phyloP scores from a whole-genome alignment of 148 eudicot genomes.

The Rhododendron henanense region DNA sequence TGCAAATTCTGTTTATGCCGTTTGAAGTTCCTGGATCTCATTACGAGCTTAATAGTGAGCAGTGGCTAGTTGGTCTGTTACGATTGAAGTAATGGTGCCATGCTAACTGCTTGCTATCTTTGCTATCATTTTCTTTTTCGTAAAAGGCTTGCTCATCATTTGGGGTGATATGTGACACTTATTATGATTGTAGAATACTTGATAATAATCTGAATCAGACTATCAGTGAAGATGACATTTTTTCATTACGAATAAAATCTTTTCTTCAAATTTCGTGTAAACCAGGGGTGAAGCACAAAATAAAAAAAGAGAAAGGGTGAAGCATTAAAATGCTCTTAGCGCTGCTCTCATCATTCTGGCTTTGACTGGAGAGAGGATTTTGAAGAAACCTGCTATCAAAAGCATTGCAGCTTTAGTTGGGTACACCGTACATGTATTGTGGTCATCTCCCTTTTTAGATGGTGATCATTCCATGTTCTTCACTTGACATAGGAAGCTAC shows the following conservation, averaged over 20 bases:
- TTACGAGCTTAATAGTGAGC: not conserved
- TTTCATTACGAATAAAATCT: not conserved
- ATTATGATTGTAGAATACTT: not conserved
- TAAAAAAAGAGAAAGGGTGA: not conserved
- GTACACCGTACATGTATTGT: not conserved
- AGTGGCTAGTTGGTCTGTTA: not conserved
- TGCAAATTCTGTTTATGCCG: not conserved
- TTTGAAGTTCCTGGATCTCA: not conserved
- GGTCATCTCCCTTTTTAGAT: not conserved
- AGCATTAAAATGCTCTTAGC: too few species aligned
- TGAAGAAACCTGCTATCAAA: not conserved
- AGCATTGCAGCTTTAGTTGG: not conserved
- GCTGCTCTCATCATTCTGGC: not conserved
- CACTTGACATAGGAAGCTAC: not conserved
- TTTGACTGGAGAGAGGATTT: not conserved
- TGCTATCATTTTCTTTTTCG: not conserved
- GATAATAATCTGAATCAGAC: not conserved
- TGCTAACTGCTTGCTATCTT: not conserved
- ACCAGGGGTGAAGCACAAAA: not conserved
- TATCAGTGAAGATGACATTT: not conserved
- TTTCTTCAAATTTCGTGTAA: constrained; percentile 19
- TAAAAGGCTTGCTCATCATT: not conserved
- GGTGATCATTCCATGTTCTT: not conserved
- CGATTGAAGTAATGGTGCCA: not conserved
- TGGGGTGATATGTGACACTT: not conserved